Percentiles rank a stretch among this genome's conserved stretches.
phyloP scores from a whole-genome alignment of 2,329 filamentous ascomycete species.

The Sphaerulina vaccinii region DNA sequence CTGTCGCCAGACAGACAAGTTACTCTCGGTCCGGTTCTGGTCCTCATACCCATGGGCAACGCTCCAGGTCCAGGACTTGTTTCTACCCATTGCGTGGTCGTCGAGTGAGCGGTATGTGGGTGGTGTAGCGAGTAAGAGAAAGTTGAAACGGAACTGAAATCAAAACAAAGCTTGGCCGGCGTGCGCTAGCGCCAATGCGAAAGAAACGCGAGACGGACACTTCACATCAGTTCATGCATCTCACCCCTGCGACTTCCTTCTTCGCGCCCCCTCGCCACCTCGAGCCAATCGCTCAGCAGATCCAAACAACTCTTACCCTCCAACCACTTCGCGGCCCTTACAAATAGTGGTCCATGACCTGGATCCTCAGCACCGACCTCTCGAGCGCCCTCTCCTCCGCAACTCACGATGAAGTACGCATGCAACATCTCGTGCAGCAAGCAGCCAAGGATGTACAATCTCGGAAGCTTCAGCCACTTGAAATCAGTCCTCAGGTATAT shows the following conservation, averaged over 20 bases:
- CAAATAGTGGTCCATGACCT: neutral
- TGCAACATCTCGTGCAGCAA: slow-evolving; percentile 18
- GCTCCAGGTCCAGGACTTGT: no score
- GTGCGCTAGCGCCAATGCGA: no score
- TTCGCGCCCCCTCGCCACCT: neutral
- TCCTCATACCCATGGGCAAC: no score
- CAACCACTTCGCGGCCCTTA: neutral
- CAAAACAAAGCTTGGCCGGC: no score
- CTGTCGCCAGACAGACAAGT: no score
- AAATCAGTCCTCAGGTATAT: slow-evolving; percentile 4
- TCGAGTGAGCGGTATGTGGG: no score
- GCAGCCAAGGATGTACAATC: neutral
- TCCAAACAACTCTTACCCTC: neutral
- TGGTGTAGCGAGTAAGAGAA: no score
- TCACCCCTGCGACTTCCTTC: neutral
- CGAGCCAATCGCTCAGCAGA: neutral
- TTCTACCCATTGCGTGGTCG: no score
- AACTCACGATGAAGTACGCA: slow-evolving; percentile 11
- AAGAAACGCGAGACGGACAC: neutral
- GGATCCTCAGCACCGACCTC: neutral
- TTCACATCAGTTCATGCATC: no score
- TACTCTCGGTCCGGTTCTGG: no score
- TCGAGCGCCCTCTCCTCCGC: neutral
- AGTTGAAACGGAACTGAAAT: no score
- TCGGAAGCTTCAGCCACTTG: slow-evolving; percentile 4